A percentile compares a stretch with the other conserved stretches of the same genome.
These are phyloP conservation scores for Canavalia ensiformis DNA, from an alignment of 306 rosid genomes.

Conservation along the genomic window DNA sequence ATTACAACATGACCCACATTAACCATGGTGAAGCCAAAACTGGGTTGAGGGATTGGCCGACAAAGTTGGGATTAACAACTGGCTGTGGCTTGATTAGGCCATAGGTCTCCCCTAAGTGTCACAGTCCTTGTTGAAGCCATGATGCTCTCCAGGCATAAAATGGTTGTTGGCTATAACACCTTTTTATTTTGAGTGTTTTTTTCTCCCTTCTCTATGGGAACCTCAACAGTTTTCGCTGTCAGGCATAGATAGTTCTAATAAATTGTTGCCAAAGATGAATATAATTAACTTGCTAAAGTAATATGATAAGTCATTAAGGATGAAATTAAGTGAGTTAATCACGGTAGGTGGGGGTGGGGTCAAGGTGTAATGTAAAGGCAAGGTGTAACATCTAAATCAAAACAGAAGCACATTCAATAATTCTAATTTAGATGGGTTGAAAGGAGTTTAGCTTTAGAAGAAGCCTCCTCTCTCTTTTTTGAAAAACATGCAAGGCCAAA, in stretches of 20 bases:
- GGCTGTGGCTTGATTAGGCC: slow-evolving; percentile 49
- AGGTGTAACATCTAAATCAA: slow-evolving; percentile 74
- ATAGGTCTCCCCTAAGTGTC: slow-evolving; percentile 42
- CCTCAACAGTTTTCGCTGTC: slow-evolving; percentile 14
- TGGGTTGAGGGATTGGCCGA: slow-evolving; percentile 59
- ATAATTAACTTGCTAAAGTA: slow-evolving; percentile 36
- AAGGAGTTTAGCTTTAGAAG: slow-evolving; percentile 56
- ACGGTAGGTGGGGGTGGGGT: slow-evolving; percentile 76
- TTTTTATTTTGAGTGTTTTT: slow-evolving; percentile 28
- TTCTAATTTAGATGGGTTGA: slow-evolving; percentile 49
- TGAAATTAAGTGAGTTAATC: slow-evolving; percentile 52
- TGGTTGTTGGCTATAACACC: slow-evolving; percentile 55
- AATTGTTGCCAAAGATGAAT: background rate
- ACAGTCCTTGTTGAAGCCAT: slow-evolving; percentile 27
- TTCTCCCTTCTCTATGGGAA: background rate
- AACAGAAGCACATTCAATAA: slow-evolving; percentile 51
- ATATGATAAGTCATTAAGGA: slow-evolving; percentile 5
- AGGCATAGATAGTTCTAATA: slow-evolving; percentile 29
- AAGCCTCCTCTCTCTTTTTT: slow-evolving; percentile 43
- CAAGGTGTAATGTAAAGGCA: slow-evolving; percentile 49
- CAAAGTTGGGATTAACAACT: slow-evolving; percentile 51
- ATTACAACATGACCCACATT: slow-evolving; percentile 45
- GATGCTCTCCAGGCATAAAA: slow-evolving; percentile 52
- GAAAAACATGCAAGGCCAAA: slow-evolving; percentile 57
- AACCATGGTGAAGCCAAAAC: slow-evolving; percentile 49